Conservation (phyloP, 2,329 filamentous ascomycete species). For the Ilyonectria robusta region DNA sequence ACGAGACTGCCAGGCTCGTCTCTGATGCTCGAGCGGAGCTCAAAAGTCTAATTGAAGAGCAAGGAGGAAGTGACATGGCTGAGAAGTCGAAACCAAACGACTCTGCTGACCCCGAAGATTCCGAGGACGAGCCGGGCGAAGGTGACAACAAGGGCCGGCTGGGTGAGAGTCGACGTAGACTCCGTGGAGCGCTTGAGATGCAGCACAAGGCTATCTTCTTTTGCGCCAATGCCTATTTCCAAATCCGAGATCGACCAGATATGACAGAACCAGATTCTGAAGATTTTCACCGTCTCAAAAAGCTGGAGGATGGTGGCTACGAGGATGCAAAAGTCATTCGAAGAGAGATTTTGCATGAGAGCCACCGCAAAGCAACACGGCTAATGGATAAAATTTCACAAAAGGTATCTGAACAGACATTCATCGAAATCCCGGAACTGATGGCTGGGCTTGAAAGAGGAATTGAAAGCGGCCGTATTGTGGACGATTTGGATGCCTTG, state of each 20-base stretch:
- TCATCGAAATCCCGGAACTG: conserved; percentile 74
- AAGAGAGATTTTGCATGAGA: conserved; percentile 80
- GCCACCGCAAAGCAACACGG: conserved; percentile 52
- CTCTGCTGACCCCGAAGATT: conserved; percentile 39
- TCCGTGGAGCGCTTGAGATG: conserved; percentile 82
- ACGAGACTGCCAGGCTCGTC: conserved; percentile 68
- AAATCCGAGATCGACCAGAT: conserved; percentile 80
- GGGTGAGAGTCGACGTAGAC: conserved; percentile 70
- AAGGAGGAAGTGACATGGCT: conserved; percentile 18
- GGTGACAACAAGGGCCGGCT: conserved; percentile 59
- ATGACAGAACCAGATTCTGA: conserved; percentile 77
- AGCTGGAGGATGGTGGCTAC: conserved; percentile 80
- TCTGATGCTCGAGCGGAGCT: conserved; percentile 76
- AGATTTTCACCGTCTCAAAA: conserved; percentile 76
- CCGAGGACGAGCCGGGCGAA: conserved; percentile 54
- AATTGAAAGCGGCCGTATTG: conserved; percentile 78
- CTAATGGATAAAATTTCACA: conserved; percentile 75
- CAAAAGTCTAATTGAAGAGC: conserved; percentile 60
- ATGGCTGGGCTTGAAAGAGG: conserved; percentile 70
- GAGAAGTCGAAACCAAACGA: conserved; percentile 22
- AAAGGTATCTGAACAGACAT: conserved; percentile 66
- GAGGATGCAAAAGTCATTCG: conserved; percentile 83
- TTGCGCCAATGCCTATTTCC: conserved; percentile 84
- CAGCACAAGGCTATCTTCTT: conserved; percentile 90
- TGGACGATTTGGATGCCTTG: conserved; percentile 77